Conservation (phyloP, 2,329 filamentous ascomycete genomes). For the Beauveria pseudobassiana region DNA sequence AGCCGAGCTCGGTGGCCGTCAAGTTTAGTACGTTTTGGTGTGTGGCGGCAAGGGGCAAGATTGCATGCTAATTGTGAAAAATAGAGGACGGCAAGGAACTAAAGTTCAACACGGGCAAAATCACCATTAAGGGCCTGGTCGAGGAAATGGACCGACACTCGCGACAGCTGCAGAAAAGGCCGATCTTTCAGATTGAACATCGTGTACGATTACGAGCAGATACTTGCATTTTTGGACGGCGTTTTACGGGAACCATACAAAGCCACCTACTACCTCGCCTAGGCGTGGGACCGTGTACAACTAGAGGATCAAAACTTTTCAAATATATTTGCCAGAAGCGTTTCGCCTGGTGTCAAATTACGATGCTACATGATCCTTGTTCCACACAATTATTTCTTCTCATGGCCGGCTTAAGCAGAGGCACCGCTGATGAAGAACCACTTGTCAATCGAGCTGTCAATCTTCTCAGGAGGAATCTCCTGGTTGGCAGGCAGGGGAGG, state of each 20-base stretch:
- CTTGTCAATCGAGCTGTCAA: slow-evolving; percentile 97
- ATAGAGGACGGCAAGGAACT: slow-evolving; percentile 90
- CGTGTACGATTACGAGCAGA: slow-evolving; percentile 16
- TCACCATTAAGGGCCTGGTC: slow-evolving; percentile 78
- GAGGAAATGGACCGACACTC: slow-evolving; percentile 90
- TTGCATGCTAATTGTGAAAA: slow-evolving; percentile 17
- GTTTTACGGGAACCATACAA: slow-evolving; percentile 17
- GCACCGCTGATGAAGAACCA: slow-evolving; percentile 99
- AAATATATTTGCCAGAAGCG: slow-evolving; percentile 4
- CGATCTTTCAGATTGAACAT: slow-evolving; percentile 35
- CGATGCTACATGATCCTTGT: not conserved
- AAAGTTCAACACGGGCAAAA: slow-evolving; percentile 69
- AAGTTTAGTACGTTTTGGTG: slow-evolving; percentile 69
- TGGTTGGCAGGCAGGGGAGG: slow-evolving; percentile 71
- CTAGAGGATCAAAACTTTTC: slow-evolving; percentile 8
- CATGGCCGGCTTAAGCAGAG: slow-evolving; percentile 52
- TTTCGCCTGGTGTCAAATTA: not conserved
- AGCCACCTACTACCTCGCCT: not conserved
- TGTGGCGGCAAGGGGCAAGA: not conserved
- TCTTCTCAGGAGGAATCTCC: slow-evolving; percentile 76
- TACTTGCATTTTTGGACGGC: slow-evolving; percentile 24
- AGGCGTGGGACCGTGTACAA: not conserved
- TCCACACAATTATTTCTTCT: not conserved
- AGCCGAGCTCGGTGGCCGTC: slow-evolving; percentile 62
- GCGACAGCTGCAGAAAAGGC: slow-evolving; percentile 73